Conservation (phyloP, 2,329 filamentous ascomycete species). For the Delphinella strobiligena region DNA sequence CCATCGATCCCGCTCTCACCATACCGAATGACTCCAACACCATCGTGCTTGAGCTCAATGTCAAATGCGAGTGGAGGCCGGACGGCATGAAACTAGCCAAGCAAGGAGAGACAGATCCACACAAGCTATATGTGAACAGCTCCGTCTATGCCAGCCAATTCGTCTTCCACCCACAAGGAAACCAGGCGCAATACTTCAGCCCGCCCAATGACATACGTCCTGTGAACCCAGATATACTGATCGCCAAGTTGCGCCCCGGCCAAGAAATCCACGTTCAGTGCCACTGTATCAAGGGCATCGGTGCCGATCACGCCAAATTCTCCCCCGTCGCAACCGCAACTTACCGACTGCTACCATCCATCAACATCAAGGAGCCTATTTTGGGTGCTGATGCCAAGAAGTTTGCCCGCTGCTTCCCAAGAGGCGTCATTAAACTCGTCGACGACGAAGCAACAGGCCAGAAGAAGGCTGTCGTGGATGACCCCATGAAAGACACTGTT, state of each 20-base stretch:
- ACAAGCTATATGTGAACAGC: slow-evolving; percentile 74
- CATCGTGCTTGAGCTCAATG: slow-evolving; percentile 61
- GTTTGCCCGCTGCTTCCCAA: slow-evolving; percentile 79
- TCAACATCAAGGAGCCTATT: slow-evolving; percentile 74
- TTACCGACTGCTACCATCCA: slow-evolving; percentile 81
- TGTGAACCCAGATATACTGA: slow-evolving; percentile 81
- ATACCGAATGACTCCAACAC: slow-evolving; percentile 70
- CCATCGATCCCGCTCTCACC: slow-evolving; percentile 27
- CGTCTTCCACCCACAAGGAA: slow-evolving; percentile 62
- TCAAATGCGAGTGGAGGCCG: slow-evolving; percentile 69
- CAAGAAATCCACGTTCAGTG: slow-evolving; percentile 78
- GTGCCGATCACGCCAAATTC: slow-evolving; percentile 92
- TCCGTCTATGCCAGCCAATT: slow-evolving; percentile 49
- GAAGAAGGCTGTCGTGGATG: slow-evolving; percentile 72
- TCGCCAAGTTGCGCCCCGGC: slow-evolving; percentile 85
- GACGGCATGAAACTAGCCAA: slow-evolving; percentile 45
- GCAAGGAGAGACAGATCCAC: slow-evolving; percentile 64
- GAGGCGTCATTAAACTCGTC: slow-evolving; percentile 74
- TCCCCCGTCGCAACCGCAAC: slow-evolving; percentile 90
- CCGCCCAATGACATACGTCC: slow-evolving; percentile 53
- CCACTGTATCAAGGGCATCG: slow-evolving; percentile 91
- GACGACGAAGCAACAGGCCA: slow-evolving; percentile 60
- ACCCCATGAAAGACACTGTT: slow-evolving; percentile 90
- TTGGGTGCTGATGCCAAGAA: slow-evolving; percentile 77
- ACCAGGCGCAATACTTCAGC: slow-evolving; percentile 57